These are phyloP conservation scores for Circinella umbellata DNA, from an alignment of 371 early-diverging fungal species.

Conservation along the genomic window DNA sequence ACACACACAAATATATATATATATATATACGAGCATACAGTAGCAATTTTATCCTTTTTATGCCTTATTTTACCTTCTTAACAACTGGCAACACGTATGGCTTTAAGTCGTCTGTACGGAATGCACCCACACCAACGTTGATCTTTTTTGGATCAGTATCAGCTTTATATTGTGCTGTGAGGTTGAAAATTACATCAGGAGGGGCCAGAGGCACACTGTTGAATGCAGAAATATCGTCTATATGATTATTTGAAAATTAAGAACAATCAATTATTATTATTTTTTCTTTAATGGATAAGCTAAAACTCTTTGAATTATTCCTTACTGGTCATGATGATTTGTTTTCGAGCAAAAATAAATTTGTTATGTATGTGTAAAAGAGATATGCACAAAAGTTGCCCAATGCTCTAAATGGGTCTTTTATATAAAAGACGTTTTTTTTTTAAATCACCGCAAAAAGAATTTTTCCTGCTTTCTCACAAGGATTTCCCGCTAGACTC, in stretches of 20 bases:
- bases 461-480: neutral
- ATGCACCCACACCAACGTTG: constrained; percentile 96
- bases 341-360: neutral
- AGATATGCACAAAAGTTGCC: neutral
- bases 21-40: neutral
- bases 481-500: neutral
- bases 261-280: too few relatives aligned
- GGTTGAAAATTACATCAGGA: constrained; percentile 88
- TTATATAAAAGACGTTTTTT: neutral
- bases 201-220: constrained; percentile 73
- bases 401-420: neutral
- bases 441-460: neutral
- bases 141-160: constrained; percentile 82
- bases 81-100: constrained; percentile 97
- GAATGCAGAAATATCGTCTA: constrained; percentile 56
- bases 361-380: neutral
- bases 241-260: neutral
- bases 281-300: too few relatives aligned
- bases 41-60: neutral
- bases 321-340: neutral
- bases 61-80: constrained; percentile 60
- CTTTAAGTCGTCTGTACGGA: constrained; percentile 88
- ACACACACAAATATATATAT: too few relatives aligned
- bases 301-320: neutral
- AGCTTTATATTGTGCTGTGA: constrained; percentile 83